Conservation (phyloP, 1,139 yeast genomes). For the Saccharomyces uvarum region DNA sequence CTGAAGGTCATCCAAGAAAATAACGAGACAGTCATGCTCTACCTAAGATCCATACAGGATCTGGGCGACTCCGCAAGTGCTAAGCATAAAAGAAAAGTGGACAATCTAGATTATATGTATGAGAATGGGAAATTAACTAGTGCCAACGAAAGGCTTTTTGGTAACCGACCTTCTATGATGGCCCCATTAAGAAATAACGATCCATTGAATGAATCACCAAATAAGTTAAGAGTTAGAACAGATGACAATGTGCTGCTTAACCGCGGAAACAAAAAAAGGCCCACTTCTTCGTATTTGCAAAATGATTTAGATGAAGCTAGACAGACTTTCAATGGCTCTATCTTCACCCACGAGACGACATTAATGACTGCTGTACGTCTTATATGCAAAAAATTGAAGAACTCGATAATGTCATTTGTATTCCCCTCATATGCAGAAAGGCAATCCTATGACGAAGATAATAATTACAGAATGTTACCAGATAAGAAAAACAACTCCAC, state of each 20-base stretch:
- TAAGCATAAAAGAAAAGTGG: not conserved
- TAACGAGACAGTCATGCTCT: conserved; percentile 23
- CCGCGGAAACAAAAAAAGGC: conserved; percentile 4
- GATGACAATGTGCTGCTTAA: not conserved
- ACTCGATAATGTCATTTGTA: conserved; percentile 16
- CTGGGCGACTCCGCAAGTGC: not conserved
- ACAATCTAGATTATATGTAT: not conserved
- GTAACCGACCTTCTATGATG: conserved; percentile 18
- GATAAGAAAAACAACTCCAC: not conserved
- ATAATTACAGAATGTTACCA: not conserved
- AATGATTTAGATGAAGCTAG: conserved; percentile 10
- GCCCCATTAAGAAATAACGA: not conserved
- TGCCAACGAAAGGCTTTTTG: conserved; percentile 19
- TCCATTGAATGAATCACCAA: not conserved
- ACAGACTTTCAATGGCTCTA: conserved; percentile 11
- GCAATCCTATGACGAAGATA: not conserved
- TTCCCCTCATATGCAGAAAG: conserved; percentile 19
- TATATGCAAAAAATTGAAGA: conserved; percentile 10
- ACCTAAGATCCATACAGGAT: conserved; percentile 20
- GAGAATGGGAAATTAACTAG: not conserved
- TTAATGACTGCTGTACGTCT: conserved; percentile 14
- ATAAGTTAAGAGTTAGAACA: not conserved
- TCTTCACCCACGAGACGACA: conserved; percentile 26
- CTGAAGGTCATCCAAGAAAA: conserved; percentile 40
- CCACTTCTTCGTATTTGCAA: conserved; percentile 11